These are phyloP conservation scores for Quercus alba DNA, from an alignment of 306 rosid genomes.

Conservation along the genomic window DNA sequence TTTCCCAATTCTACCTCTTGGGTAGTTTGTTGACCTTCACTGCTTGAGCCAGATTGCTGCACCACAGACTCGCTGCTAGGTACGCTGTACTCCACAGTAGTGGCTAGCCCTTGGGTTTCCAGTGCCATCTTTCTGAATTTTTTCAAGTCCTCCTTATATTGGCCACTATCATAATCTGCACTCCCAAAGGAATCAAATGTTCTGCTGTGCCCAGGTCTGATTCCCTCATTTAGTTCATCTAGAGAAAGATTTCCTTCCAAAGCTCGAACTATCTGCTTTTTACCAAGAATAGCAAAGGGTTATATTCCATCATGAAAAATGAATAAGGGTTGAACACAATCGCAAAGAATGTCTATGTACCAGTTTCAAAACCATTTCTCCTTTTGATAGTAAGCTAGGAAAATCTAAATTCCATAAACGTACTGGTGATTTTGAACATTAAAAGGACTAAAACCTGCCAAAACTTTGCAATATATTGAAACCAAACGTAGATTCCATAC, in stretches of 20 bases:
- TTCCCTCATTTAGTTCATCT: conserved; percentile 29
- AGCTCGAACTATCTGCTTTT: conserved; percentile 39
- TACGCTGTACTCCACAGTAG: conserved; percentile 17
- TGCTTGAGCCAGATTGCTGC: conserved; percentile 34
- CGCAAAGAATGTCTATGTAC: too few species aligned
- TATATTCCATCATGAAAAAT: neutral
- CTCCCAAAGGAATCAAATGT: conserved; percentile 21
- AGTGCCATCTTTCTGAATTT: conserved; percentile 37
- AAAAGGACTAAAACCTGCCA: neutral
- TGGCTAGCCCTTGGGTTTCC: conserved; percentile 26
- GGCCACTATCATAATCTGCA: conserved; percentile 26
- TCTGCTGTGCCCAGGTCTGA: conserved; percentile 31
- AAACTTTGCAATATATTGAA: neutral
- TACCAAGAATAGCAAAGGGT: neutral
- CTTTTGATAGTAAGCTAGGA: neutral
- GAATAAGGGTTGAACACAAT: neutral
- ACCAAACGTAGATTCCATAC: neutral
- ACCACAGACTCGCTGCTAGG: conserved; percentile 46
- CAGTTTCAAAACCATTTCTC: too few species aligned
- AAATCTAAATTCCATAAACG: neutral
- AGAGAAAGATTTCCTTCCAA: conserved; percentile 37
- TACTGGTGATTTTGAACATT: neutral
- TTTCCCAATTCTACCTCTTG: conserved; percentile 30
- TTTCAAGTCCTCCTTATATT: conserved; percentile 51
- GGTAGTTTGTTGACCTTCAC: conserved; percentile 40